phyloP scores from a whole-genome alignment of 257 asterid genomes.

The Haberlea rhodopensis region DNA sequence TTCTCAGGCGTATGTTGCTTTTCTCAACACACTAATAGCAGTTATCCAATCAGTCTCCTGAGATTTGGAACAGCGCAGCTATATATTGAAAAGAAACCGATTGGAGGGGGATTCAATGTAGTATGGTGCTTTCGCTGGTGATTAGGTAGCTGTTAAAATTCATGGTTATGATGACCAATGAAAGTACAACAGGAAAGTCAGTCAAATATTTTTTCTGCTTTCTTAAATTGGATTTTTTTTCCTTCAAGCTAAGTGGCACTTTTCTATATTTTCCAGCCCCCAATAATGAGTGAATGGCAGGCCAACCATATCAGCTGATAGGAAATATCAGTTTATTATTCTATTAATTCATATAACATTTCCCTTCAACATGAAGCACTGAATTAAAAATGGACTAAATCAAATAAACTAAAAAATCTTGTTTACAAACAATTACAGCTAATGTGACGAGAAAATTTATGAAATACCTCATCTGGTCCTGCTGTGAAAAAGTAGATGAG shows the following conservation, averaged over 20 bases:
- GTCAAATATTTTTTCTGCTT: background rate
- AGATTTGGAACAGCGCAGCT: background rate
- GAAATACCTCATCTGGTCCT: conserved; percentile 97
- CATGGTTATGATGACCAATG: background rate
- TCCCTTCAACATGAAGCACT: background rate
- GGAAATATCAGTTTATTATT: background rate
- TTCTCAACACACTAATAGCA: background rate
- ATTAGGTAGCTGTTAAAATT: background rate
- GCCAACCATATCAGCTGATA: too few species aligned
- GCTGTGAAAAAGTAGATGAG: conserved; percentile 98
- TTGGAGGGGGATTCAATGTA: background rate
- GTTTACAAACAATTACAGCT: background rate
- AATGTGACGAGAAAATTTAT: background rate
- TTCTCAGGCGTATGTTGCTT: background rate
- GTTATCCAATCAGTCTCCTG: background rate
- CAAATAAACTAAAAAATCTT: background rate
- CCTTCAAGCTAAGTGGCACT: background rate
- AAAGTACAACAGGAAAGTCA: background rate
- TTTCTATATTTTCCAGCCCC: background rate
- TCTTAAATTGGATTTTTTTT: background rate
- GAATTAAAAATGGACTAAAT: background rate
- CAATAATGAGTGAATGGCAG: background rate
- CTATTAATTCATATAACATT: background rate
- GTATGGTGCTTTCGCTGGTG: background rate
- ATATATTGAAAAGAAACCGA: background rate